phyloP scores from a whole-genome alignment of 495 filamentous ascomycete species.

The Penicillium egyptiacum region DNA sequence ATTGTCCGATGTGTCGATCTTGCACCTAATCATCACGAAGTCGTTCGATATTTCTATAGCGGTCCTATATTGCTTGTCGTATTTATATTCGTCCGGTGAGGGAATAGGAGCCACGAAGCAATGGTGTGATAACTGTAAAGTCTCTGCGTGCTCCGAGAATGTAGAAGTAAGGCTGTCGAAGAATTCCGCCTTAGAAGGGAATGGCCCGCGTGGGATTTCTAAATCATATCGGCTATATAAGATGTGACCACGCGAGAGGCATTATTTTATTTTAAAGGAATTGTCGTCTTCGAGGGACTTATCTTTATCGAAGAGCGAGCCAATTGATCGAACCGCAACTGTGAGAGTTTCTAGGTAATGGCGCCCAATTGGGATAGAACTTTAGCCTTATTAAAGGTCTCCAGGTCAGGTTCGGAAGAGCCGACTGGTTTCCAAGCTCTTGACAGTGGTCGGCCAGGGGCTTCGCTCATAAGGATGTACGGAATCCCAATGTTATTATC shows the following conservation, averaged over 20 bases:
- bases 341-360: constrained; percentile 27
- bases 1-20: constrained; percentile 29
- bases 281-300: constrained; percentile 16
- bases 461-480: constrained; percentile 30
- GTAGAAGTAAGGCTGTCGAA: constrained; percentile 24
- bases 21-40: constrained; percentile 30
- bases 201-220: constrained; percentile 23
- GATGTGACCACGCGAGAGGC: constrained; percentile 29
- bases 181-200: constrained; percentile 18
- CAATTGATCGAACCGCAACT: constrained; percentile 27
- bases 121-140: constrained; percentile 22
- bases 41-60: constrained; percentile 27
- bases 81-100: constrained; percentile 15
- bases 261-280: constrained; percentile 24
- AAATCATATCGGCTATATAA: constrained; percentile 21
- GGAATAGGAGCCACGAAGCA: constrained; percentile 28
- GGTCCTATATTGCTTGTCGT: constrained; percentile 9
- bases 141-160: constrained; percentile 21
- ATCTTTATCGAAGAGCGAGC: constrained; percentile 24
- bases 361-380: constrained; percentile 22
- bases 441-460: constrained; percentile 23
- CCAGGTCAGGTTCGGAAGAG: constrained; percentile 15
- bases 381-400: constrained; percentile 17
- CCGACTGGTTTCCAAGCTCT: constrained; percentile 19
- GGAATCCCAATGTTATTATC: constrained; percentile 29